These are phyloP conservation scores for Haematococcus lacustris DNA, from an alignment of 139 green algal genomes.

Conservation along the genomic window DNA sequence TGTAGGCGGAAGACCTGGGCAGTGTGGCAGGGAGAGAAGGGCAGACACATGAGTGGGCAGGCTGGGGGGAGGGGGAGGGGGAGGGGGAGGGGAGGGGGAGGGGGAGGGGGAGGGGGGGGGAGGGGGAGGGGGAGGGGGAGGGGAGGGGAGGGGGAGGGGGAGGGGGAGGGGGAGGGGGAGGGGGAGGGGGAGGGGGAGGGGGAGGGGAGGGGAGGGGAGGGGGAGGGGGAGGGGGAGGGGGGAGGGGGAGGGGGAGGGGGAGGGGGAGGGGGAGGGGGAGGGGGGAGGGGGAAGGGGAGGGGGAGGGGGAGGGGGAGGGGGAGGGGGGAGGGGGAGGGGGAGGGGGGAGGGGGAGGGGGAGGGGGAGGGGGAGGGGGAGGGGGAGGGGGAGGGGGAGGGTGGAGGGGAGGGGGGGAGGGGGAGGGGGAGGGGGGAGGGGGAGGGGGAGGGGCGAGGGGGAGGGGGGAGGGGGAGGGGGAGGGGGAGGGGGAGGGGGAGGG, in stretches of 20 bases:
- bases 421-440: too few relatives aligned
- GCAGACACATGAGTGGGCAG: neutral
- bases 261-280: neutral
- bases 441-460: too few relatives aligned
- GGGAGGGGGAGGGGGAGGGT: too few relatives aligned
- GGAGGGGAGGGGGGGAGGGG: too few relatives aligned
- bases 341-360: neutral
- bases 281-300: neutral
- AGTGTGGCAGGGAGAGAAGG: neutral
- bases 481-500: neutral
- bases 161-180: neutral
- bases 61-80: neutral
- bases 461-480: too few relatives aligned
- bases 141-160: neutral
- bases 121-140: neutral
- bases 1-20: neutral
- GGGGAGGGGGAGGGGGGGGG: neutral
- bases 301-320: neutral
- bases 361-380: too few relatives aligned
- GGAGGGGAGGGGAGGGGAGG: neutral
- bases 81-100: neutral
- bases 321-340: neutral
- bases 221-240: neutral
- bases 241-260: neutral
- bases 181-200: neutral